Conservation (phyloP, 768 basidiomycete species). For the Cystobasidiopsis lactophilus region DNA sequence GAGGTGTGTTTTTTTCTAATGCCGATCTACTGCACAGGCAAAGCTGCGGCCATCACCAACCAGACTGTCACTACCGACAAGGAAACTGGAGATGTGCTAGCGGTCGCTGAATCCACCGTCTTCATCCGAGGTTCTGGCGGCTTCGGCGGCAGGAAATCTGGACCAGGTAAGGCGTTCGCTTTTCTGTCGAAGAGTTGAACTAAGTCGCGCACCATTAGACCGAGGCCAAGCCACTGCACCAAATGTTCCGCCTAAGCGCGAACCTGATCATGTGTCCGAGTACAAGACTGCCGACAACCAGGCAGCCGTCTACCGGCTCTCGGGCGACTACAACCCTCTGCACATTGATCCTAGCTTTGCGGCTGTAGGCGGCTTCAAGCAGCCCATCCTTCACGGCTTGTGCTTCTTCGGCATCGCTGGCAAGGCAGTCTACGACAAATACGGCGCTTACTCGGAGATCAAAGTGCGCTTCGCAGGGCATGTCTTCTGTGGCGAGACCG, state of each 20-base stretch:
- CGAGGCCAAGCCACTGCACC: conserved; percentile 67
- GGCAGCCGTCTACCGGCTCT: conserved; percentile 78
- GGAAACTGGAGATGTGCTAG: conserved; percentile 50
- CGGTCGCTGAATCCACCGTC: conserved; percentile 77
- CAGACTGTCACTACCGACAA: conserved; percentile 63
- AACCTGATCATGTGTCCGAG: conserved; percentile 65
- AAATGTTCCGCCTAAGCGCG: conserved; percentile 58
- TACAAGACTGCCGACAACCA: conserved; percentile 64
- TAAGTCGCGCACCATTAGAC: conserved; percentile 31
- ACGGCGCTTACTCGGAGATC: conserved; percentile 69
- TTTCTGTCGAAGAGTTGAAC: not conserved
- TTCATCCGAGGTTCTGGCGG: conserved; percentile 90
- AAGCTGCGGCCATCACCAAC: conserved; percentile 70
- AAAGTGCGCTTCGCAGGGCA: conserved; percentile 86
- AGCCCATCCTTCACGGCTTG: conserved; percentile 57
- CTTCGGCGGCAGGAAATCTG: conserved; percentile 72
- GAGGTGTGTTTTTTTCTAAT: not conserved
- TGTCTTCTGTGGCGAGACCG: conserved; percentile 85
- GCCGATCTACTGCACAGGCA: conserved; percentile 40
- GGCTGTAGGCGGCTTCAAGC: conserved; percentile 78
- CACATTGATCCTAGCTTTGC: conserved; percentile 86
- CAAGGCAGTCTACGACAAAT: conserved; percentile 74
- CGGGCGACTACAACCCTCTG: conserved; percentile 52
- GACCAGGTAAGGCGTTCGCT: conserved; percentile 37
- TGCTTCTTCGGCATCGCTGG: conserved; percentile 82